These are phyloP conservation scores for Martiniozyma abietophila DNA, from an alignment of 805 yeast species.

Conservation along the genomic window DNA sequence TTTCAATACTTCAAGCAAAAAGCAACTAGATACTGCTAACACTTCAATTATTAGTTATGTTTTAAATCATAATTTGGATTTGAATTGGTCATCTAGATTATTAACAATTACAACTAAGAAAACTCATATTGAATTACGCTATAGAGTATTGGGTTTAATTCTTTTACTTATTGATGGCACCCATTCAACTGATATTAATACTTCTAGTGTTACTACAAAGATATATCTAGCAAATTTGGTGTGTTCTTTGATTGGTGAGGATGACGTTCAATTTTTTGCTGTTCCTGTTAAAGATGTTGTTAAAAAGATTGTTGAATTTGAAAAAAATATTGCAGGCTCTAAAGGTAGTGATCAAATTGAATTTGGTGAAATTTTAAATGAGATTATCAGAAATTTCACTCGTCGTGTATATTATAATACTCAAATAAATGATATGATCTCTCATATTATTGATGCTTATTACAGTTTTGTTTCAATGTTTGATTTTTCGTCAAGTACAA, in stretches of 20 bases:
- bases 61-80: conserved; percentile 19
- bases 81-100: conserved; percentile 46
- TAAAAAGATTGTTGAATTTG: conserved; percentile 33
- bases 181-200: conserved; percentile 41
- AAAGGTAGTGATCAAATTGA: conserved; percentile 22
- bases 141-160: conserved; percentile 17
- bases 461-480: background rate
- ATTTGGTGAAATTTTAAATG: conserved; percentile 32
- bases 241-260: conserved; percentile 52
- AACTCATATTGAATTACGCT: conserved; percentile 40
- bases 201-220: conserved; percentile 6
- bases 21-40: conserved; percentile 52
- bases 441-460: conserved; percentile 29
- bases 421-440: conserved; percentile 74
- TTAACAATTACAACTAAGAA: conserved; percentile 61
- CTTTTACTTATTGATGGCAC: conserved; percentile 24
- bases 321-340: background rate
- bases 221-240: conserved; percentile 18
- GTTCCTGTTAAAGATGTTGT: conserved; percentile 75
- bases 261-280: conserved; percentile 75
- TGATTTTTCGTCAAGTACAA: background rate
- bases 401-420: conserved; percentile 78
- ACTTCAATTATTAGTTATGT: conserved; percentile 40
- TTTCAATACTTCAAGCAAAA: conserved; percentile 54
- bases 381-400: conserved; percentile 60